Percentiles rank a stretch among this genome's conserved stretches.
Conservation (phyloP, 1,284 basidiomycete species). For the Apiotrichum veenhuisii region DNA sequence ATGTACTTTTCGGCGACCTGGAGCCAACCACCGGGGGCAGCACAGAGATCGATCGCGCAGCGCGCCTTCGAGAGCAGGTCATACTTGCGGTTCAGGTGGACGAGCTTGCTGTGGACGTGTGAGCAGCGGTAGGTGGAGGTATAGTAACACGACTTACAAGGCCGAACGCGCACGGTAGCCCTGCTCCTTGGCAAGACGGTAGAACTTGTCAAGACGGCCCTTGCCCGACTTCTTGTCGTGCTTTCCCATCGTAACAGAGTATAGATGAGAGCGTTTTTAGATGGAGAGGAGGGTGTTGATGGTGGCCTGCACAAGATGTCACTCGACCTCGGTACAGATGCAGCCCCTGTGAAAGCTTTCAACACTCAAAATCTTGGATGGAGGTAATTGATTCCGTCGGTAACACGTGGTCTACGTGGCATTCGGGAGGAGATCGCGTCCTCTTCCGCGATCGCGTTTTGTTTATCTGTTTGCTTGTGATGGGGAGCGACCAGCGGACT, state of each 20-base stretch:
- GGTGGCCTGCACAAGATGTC: neutral
- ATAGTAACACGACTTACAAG: conserved; percentile 55
- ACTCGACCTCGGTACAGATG: too few relatives aligned
- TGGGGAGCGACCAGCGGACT: too few relatives aligned
- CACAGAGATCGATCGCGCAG: conserved; percentile 98
- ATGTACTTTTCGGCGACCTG: conserved; percentile 99
- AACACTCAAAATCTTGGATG: neutral
- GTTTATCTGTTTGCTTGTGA: too few relatives aligned
- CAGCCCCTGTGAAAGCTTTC: neutral
- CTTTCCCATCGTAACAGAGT: conserved; percentile 46
- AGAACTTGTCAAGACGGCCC: conserved; percentile 92
- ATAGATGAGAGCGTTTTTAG: neutral
- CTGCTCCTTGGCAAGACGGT: conserved; percentile 77
- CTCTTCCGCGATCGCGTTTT: too few relatives aligned
- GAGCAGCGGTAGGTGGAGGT: neutral
- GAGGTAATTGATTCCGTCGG: neutral
- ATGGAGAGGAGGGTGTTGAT: neutral
- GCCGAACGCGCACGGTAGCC: conserved; percentile 99
- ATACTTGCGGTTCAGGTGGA: conserved; percentile 98
- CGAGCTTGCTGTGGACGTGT: conserved; percentile 66
- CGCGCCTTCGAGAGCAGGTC: conserved; percentile 82
- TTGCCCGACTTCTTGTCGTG: conserved; percentile 60
- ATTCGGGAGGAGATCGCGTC: too few relatives aligned
- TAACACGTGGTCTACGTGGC: too few relatives aligned
- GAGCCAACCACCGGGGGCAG: conserved; percentile 98